These are phyloP conservation scores for Pyrenophora tritici-repentis DNA, from an alignment of 2,329 filamentous ascomycete species.

Conservation along the genomic window DNA sequence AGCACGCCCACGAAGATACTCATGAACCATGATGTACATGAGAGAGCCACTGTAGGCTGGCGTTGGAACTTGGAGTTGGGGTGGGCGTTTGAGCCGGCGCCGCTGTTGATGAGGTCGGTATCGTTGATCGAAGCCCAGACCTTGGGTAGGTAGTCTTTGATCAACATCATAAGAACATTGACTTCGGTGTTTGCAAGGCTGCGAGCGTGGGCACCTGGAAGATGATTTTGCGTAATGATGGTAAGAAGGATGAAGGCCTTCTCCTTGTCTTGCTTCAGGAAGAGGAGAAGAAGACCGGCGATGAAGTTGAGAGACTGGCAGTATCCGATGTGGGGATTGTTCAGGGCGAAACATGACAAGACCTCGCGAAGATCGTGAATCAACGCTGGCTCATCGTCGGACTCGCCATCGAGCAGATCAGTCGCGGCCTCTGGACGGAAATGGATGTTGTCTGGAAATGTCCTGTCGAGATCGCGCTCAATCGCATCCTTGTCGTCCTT, in stretches of 20 bases:
- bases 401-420: constrained; percentile 34
- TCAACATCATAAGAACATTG: constrained; percentile 85
- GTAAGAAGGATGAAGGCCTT: constrained; percentile 92
- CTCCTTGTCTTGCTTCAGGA: constrained; percentile 80
- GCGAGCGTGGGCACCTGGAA: constrained; percentile 90
- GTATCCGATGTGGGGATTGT: constrained; percentile 91
- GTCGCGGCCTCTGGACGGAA: constrained; percentile 71
- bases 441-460: constrained; percentile 89
- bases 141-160: constrained; percentile 79
- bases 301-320: constrained; percentile 96
- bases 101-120: constrained; percentile 58
- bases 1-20: constrained; percentile 92
- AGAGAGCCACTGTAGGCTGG: constrained; percentile 87
- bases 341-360: constrained; percentile 84
- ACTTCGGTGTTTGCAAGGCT: constrained; percentile 92
- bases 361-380: constrained; percentile 83
- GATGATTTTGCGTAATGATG: constrained; percentile 84
- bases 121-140: constrained; percentile 91
- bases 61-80: constrained; percentile 50
- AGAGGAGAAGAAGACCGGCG: constrained; percentile 84
- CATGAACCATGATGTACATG: constrained; percentile 98
- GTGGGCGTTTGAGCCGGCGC: constrained; percentile 42
- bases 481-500: constrained; percentile 85
- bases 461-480: constrained; percentile 89
- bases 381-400: constrained; percentile 70